Base-by-base conservation (phyloP, 1,139 yeast species). In the Meyerozyma smithsonii region DNA sequence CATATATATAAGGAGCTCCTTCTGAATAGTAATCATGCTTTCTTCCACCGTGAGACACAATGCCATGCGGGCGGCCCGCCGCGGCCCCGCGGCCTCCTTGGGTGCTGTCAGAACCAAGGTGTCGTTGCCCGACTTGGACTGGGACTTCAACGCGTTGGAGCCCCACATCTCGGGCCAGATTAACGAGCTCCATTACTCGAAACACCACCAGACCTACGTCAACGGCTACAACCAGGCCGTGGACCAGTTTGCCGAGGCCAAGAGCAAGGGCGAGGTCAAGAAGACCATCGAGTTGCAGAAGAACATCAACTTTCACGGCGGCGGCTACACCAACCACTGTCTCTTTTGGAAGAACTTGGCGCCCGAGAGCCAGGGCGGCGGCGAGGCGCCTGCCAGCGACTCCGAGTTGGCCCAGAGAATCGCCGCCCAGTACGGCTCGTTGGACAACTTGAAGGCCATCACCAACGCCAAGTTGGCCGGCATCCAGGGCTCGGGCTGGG, bases 401-500 rank as follows among this genome's bases (percentile, higher is more conserved):
- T 57, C 69, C 8, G 60, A 61, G 24, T 55, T 66, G 38, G 69
- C 61, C 40, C 61, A 59, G 52, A 59, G 58, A 43, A 66, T 71
- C 38, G 46, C 47, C 25, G 56, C 50, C 37, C 74, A 70, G 47
- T 71, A 63, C 45, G 76, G 76, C 26, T 60, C 69, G 17, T 54
- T 69, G 41, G 72, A 66, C 25, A 56, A 57, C 40, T 69, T 71
- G 55, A 67, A 64, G 49, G 48, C 59, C 21, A 42, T 62, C 36
- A 61, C 71, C 51, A 69, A 69, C 46, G 52, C 61, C 39, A 62
- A 66, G 51, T 64, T 71, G 52, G 71, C 72, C 14, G 64, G 66
- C 21, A 64, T 71, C 43, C 77, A 71, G 54, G 76, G 76, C 38
- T 64, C 74, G 4, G 77, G 77, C 28, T 71, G 77, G 76, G 75